Evolutionary conservation across 2,329 filamentous ascomycete species (phyloP).

Genomic region (Stromatinia cepivora): DNA sequence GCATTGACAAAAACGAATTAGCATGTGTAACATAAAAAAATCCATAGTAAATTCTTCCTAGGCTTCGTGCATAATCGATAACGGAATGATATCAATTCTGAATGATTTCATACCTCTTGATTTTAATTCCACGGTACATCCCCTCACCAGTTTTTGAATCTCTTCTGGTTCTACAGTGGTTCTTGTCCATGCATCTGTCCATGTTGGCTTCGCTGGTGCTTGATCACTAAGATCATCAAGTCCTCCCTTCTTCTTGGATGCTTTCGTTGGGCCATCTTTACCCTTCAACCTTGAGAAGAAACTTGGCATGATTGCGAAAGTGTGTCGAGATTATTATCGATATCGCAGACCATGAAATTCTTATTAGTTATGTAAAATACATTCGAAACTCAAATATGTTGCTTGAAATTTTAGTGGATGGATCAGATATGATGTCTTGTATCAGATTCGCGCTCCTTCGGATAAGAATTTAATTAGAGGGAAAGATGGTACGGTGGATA

Average conservation of each 20-base stretch:
- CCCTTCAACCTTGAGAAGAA: conserved; percentile 54
- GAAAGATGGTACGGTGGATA: neutral
- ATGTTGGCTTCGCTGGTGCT: conserved; percentile 67
- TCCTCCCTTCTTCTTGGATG: conserved; percentile 64
- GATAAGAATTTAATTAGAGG: conserved; percentile 24
- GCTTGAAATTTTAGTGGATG: neutral
- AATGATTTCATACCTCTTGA: conserved; percentile 71
- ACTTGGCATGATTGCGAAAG: conserved; percentile 35
- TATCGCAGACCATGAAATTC: conserved; percentile 13
- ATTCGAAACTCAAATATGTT: conserved; percentile 7
- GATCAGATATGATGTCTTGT: conserved; percentile 2
- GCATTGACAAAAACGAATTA: conserved; percentile 34
- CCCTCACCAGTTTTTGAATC: conserved; percentile 80
- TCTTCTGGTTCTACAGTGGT: conserved; percentile 84
- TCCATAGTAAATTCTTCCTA: conserved; percentile 19
- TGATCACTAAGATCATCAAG: conserved; percentile 52
- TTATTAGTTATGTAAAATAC: neutral
- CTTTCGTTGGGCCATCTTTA: conserved; percentile 64
- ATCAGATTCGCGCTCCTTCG: conserved; percentile 7
- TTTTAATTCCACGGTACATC: conserved; percentile 90
- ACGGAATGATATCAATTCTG: conserved; percentile 29
- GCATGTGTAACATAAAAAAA: conserved; percentile 29
- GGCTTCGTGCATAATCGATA: conserved; percentile 36
- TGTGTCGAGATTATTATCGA: neutral
- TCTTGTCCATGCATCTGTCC: conserved; percentile 86